Evolutionary conservation across 257 asterid genomes (phyloP), one percentile per base, ranked within the genome.

Genomic region (Sherardia arvensis): DNA sequence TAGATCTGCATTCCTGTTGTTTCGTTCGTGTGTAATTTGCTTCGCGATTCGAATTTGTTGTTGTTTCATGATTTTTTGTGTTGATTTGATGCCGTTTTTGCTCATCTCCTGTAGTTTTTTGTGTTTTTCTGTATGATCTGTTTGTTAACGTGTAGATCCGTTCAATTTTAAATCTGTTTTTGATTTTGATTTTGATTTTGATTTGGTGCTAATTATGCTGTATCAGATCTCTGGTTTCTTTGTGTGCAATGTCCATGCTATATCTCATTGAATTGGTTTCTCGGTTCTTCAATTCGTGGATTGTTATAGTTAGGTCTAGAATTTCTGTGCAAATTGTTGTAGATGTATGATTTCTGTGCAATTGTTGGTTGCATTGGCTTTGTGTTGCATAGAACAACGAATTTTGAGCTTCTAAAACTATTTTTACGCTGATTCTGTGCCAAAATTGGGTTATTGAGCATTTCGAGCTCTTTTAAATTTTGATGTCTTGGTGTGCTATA

Each of bases 61-160:
- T 25, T 34, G 28, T 49, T 30, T 64, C 26, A 4, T 30, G 30
- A 8, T 49, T 33, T 33, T 62, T 26, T 10, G 64, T n/a, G 17
- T 69, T 9, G 59, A 20, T 69, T 53, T 33, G 27, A 23, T 9
- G 48, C 55, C 5, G 23, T 26, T 60, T 49, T 8, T 29, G 12
- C 12, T 53, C 29, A 12, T 4, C 1, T n/a, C 48, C 11, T 66
- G 12, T 15, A 1, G 51, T 43, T 43, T 45, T 23, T 12, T 25
- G 20, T 54, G 8, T 55, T 61, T 30, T 68, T n/a, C n/a, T 2
- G 17, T 15, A 51, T 34, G 51, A 60, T 69, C 68, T 53, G 34
- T 7, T 14, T 27, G 57, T n/a, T 62, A 20, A 28, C n/a, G 64
- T 38, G 38, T 62, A 40, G 74, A 69, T 69, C 74, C 38, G 64